Base-by-base conservation (phyloP, 148 eudicot genomes). In the Rheum nobile region DNA sequence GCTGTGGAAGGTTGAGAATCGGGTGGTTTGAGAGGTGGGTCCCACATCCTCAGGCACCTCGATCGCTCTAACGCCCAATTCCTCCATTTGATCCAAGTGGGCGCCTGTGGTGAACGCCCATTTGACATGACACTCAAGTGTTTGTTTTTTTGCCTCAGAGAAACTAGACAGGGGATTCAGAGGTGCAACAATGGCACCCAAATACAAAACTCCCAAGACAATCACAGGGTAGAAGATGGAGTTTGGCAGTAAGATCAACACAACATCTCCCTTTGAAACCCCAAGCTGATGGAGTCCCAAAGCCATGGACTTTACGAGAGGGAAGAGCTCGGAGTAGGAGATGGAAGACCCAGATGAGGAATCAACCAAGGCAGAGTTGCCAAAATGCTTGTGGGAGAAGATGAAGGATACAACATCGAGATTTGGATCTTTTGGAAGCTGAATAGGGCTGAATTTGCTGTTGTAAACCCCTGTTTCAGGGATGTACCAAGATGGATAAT, bases 331-430 rank as follows among this genome's bases (percentile, higher is more conserved):
- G 13, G 86, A 81, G 77, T 86, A 86, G 13, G 89, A 79, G 5
- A 94, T 79, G 50, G 88, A 82, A 38, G 67, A 39, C 77, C 97
- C 98, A 74, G 97, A 75, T 12, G 82, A 70, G 39, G 89, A 81
- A 83, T 94, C 98, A 69, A 88, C 71, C 44, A 94, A 81, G 24
- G 89, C 88, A 39, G 84, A 76, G 19, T 28, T 42, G 0, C 85
- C 89, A 26, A 75, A 61, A 75, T 89, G 90, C 11, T 79, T 75
- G 46, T 83, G 77, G 0, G 98, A 91, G 78, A 91, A 91, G 41
- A 91, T 83, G 84, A 80, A 84, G 6, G 98, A 82, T 22, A 88
- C 97, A 48, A 89, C 79, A 76, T 91, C 97, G 12, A 89, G 85
- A 81, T 82, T 81, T 67, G 97, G 90, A 79, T 84, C 82, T 8